phyloP scores from a whole-genome alignment of 2,329 filamentous ascomycete species.

The Colletotrichum paranaense region DNA sequence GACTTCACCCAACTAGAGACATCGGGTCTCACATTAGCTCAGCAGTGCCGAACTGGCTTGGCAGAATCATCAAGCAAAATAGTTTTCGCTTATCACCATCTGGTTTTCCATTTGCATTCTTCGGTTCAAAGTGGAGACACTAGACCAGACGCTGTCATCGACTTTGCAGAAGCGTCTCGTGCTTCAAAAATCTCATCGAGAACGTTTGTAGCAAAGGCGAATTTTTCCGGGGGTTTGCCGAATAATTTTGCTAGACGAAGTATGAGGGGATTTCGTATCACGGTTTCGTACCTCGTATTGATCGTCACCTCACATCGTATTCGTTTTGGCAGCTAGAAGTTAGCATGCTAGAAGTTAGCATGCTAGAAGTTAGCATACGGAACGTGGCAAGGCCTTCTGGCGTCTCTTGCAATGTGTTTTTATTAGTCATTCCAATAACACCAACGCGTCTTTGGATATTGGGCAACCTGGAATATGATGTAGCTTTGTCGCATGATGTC shows the following conservation, averaged over 20 bases:
- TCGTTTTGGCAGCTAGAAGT: background rate
- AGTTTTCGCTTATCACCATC: background rate
- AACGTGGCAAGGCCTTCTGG: background rate
- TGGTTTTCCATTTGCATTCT: background rate
- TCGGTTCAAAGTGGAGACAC: background rate
- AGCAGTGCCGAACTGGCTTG: background rate
- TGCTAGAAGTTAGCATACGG: background rate
- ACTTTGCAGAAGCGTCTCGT: background rate
- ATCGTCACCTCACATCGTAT: background rate
- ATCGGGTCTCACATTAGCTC: background rate
- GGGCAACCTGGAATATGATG: no score
- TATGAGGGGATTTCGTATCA: no score
- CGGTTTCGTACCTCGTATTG: background rate
- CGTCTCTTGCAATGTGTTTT: background rate
- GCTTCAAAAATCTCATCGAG: background rate
- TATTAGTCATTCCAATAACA: no score
- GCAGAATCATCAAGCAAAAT: background rate
- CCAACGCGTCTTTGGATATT: no score
- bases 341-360: background rate
- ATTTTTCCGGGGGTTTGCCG: background rate
- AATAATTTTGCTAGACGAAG: background rate
- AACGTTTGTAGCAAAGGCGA: background rate
- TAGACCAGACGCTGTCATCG: background rate
- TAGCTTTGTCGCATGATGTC: no score
- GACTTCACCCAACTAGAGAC: background rate